Conservation (phyloP, 2,329 filamentous ascomycete genomes). For the Neofusicoccum cordaticola region DNA sequence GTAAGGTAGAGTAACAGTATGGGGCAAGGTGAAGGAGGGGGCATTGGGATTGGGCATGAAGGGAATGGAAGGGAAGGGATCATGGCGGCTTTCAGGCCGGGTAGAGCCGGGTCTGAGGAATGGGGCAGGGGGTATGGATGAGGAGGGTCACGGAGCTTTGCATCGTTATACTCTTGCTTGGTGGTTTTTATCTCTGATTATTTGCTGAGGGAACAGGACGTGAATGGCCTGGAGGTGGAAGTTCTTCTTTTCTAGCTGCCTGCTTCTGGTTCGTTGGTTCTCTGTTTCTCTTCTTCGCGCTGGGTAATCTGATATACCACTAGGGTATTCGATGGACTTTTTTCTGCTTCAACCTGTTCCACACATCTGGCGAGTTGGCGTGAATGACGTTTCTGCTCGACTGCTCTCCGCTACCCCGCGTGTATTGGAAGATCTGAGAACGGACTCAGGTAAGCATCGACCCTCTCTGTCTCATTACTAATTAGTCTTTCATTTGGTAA, state of each 20-base stretch:
- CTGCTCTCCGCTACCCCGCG: too few relatives aligned
- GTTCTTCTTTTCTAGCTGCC: background rate
- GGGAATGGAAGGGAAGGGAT: background rate
- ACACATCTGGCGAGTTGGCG: too few relatives aligned
- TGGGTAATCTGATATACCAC: slow-evolving; percentile 4
- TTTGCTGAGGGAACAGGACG: background rate
- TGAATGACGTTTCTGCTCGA: too few relatives aligned
- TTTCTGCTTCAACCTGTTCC: too few relatives aligned
- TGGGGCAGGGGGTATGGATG: background rate
- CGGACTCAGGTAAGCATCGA: too few relatives aligned
- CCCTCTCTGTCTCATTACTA: too few relatives aligned
- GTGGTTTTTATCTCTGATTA: background rate
- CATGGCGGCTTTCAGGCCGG: background rate
- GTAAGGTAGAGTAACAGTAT: background rate
- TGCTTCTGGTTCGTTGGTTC: background rate
- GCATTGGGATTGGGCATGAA: background rate
- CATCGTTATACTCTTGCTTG: background rate
- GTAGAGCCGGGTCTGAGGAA: background rate
- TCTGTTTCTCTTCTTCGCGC: background rate
- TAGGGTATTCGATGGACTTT: background rate
- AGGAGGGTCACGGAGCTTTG: background rate
- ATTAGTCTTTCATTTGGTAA: too few relatives aligned
- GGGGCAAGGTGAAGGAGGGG: background rate
- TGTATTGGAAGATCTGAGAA: too few relatives aligned
- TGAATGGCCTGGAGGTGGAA: background rate